Base-by-base conservation (phyloP, 192 early-diverging fungal genomes). In the Spinellus fusiger region DNA sequence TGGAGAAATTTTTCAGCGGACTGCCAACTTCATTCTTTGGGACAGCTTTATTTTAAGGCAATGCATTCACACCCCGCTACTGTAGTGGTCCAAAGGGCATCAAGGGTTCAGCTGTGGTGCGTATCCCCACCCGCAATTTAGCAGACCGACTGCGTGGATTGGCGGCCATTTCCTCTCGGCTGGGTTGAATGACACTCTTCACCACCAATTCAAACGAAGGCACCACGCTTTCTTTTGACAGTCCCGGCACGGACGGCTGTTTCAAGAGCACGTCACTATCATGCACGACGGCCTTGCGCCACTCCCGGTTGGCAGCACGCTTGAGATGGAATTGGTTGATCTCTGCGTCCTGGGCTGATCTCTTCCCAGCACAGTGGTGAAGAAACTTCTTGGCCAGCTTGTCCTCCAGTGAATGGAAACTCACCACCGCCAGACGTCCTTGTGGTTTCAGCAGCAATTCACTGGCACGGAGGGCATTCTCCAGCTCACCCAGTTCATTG, bases 401-500 rank as follows among this genome's bases (percentile, higher is more conserved):
- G 61, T 91, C 89, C 59, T 91, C 89, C 5, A 89, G 70, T 0
- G 86, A 88, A 60, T 91, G 89, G 56, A 91, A 91, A 5, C 86
- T 83, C 1, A 89, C 82, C 16, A 76, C 79, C 0, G 82, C 82
- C 25, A 87, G 64, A 1, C 73, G 70, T 0, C 83, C 86, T 35
- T 69, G 60, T 0, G 84, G 81, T 7, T 55, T 56, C 4, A 89
- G 73, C 4, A 87, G 64, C 18, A 61, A 56, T 58, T 79, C 77
- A 5, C 85, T 81, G 5, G 76, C 54, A 0, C 57, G 28, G n/a
- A 90, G 72, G 1, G 79, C 84, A 1, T 37, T 65, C 9, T 66
- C 66, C n/a, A 88, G 71, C 65, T 90, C 71, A 28, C 66, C 69
- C 28, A 89, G 70, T 66, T 91, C 87, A 59, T 89, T 82, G 54